phyloP scores from a whole-genome alignment of 495 filamentous ascomycete species.

The Aspergillus cavernicola region DNA sequence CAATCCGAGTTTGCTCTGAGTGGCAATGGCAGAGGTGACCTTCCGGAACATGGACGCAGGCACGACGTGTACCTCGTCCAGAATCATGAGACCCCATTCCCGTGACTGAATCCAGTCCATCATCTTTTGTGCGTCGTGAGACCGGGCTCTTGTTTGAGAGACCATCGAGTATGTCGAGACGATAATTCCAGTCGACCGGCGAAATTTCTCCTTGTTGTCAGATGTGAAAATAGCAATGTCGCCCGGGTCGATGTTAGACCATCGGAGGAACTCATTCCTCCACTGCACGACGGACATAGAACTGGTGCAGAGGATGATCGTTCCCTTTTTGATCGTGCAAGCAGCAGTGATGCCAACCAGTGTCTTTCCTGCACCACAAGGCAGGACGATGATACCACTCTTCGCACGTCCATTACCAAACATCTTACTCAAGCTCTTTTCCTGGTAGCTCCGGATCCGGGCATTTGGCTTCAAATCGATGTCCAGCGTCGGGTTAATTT shows the following conservation, averaged over 20 bases:
- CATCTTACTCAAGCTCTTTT: conserved; percentile 97
- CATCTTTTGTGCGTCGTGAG: conserved; percentile 93
- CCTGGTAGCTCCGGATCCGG: conserved; percentile 88
- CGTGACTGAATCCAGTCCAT: conserved; percentile 91
- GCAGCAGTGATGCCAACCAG: conserved; percentile 95
- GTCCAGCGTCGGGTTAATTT: conserved; percentile 80
- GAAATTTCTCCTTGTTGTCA: conserved; percentile 87
- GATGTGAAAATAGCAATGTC: conserved; percentile 95
- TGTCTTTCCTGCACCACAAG: conserved; percentile 96
- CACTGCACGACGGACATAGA: conserved; percentile 98
- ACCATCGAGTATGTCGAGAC: conserved; percentile 99
- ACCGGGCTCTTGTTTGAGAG: conserved; percentile 77
- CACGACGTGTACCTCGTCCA: conserved; percentile 98
- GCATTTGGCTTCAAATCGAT: conserved; percentile 85
- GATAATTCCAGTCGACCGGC: conserved; percentile 86
- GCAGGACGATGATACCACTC: conserved; percentile 95
- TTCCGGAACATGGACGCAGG: conserved; percentile 93
- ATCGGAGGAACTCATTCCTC: conserved; percentile 92
- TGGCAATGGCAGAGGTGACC: conserved; percentile 85
- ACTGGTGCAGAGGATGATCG: conserved; percentile 91
- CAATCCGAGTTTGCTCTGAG: conserved; percentile 93
- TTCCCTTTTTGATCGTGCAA: conserved; percentile 94
- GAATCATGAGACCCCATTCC: conserved; percentile 97
- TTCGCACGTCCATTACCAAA: conserved; percentile 97
- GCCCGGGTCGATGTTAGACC: conserved; percentile 94